These are phyloP conservation scores for Pestalotiopsis sp. DNA, from an alignment of 2,329 filamentous ascomycete species.

Conservation along the genomic window DNA sequence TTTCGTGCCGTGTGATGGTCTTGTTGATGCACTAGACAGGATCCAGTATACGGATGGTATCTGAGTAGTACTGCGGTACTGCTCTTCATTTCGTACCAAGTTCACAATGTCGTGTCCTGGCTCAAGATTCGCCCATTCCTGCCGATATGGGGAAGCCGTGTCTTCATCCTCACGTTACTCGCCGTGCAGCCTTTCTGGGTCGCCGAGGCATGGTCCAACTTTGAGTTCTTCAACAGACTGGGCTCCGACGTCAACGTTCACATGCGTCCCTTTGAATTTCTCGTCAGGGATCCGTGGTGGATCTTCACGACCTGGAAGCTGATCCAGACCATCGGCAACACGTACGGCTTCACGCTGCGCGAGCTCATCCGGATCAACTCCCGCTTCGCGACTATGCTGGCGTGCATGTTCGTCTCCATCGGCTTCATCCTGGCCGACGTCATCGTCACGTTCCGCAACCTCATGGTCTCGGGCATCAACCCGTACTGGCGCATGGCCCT, in stretches of 20 bases:
- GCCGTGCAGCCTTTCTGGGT: conserved; percentile 67
- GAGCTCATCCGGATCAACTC: conserved; percentile 60
- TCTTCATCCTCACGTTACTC: conserved; percentile 63
- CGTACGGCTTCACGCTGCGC: conserved; percentile 8
- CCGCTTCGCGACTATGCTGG: conserved; percentile 65
- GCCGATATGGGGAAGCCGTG: conserved; percentile 45
- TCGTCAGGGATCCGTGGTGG: conserved; percentile 71
- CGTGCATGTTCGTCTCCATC: conserved; percentile 62
- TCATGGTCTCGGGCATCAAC: conserved; percentile 47
- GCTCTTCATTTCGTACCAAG: conserved; percentile 63
- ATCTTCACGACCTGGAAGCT: conserved; percentile 62
- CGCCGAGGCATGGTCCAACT: conserved; percentile 67
- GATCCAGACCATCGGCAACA: conserved; percentile 58
- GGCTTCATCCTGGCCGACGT: conserved; percentile 65
- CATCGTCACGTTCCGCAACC: conserved; percentile 56
- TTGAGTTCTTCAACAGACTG: conserved; percentile 63
- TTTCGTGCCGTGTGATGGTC: neutral
- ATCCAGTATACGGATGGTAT: conserved; percentile 61
- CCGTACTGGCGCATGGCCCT: conserved; percentile 67
- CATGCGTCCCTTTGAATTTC: conserved; percentile 61
- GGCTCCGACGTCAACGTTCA: conserved; percentile 51
- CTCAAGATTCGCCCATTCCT: conserved; percentile 68
- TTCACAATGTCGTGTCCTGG: conserved; percentile 71
- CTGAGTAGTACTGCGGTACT: conserved; percentile 62
- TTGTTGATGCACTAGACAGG: conserved; percentile 33